Conservation (phyloP, 2,329 filamentous ascomycete genomes). For the Diatrype stigma region DNA sequence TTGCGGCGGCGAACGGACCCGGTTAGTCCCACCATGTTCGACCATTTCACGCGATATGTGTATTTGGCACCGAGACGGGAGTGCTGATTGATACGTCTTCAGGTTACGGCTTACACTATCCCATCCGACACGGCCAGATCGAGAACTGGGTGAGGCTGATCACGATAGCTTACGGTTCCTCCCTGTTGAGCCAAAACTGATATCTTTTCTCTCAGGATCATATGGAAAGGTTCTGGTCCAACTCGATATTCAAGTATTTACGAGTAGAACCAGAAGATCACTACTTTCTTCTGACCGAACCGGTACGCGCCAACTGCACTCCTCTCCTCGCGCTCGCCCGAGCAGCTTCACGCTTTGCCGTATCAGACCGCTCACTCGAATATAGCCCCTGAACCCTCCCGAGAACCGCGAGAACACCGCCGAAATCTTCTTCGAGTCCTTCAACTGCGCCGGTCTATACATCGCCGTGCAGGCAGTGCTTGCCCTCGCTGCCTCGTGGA, state of each 20-base stretch:
- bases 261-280: slow-evolving; percentile 98
- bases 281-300: slow-evolving; percentile 96
- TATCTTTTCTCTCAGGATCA: slow-evolving; percentile 68
- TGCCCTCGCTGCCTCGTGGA: slow-evolving; percentile 95
- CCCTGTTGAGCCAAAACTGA: slow-evolving; percentile 13
- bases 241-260: slow-evolving; percentile 99
- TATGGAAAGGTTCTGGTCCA: slow-evolving; percentile 99
- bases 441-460: slow-evolving; percentile 98
- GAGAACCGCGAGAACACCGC: slow-evolving; percentile 99
- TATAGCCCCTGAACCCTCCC: slow-evolving; percentile 87
- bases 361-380: slow-evolving; percentile 8
- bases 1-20: slow-evolving; percentile 77
- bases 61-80: background rate
- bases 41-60: background rate
- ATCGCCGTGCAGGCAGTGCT: slow-evolving; percentile 98
- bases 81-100: slow-evolving; percentile 14
- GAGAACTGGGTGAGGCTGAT: slow-evolving; percentile 79
- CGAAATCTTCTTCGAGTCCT: slow-evolving; percentile 99
- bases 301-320: slow-evolving; percentile 53
- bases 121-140: slow-evolving; percentile 95
- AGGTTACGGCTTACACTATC: slow-evolving; percentile 96
- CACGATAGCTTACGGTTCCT: background rate
- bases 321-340: background rate
- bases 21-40: slow-evolving; percentile 45
- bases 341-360: no score